A percentile compares a stretch with the other conserved stretches of the same genome.
phyloP scores from a whole-genome alignment of 306 rosid species.

The Castanea mollissima region DNA sequence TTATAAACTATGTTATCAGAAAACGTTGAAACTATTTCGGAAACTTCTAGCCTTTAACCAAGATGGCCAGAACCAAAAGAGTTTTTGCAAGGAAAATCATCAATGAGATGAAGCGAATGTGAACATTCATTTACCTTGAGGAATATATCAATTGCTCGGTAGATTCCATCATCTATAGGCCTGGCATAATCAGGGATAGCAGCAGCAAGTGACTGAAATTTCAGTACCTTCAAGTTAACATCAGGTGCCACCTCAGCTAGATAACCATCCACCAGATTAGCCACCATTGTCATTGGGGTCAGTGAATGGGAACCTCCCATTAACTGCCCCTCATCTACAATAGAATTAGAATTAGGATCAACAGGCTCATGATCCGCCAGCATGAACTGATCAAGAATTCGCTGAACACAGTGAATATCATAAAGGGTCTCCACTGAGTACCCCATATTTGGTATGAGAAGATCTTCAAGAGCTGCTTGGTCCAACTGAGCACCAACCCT shows the following conservation, averaged over 20 bases:
- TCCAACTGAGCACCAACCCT: slow-evolving; percentile 70
- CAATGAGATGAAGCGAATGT: not conserved
- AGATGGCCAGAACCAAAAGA: not conserved
- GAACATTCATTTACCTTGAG: slow-evolving; percentile 59
- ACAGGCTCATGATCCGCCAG: slow-evolving; percentile 39
- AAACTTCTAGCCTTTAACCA: not conserved
- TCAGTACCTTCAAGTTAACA: slow-evolving; percentile 61
- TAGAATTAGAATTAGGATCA: slow-evolving; percentile 40
- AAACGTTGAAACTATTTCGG: not conserved
- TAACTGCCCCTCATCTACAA: slow-evolving; percentile 54
- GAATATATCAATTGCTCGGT: slow-evolving; percentile 79
- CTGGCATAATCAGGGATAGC: slow-evolving; percentile 77
- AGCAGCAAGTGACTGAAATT: slow-evolving; percentile 78
- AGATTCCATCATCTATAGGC: slow-evolving; percentile 75
- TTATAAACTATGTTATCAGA: slow-evolving; percentile 6
- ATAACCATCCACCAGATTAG: slow-evolving; percentile 73
- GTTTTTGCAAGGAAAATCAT: slow-evolving; percentile 3
- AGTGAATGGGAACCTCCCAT: slow-evolving; percentile 41
- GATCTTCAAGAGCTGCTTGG: slow-evolving; percentile 74
- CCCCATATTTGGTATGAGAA: slow-evolving; percentile 75
- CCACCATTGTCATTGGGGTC: slow-evolving; percentile 63
- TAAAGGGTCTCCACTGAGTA: slow-evolving; percentile 81
- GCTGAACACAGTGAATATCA: slow-evolving; percentile 78
- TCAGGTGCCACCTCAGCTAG: slow-evolving; percentile 94
- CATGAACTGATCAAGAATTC: slow-evolving; percentile 89